Conservation (phyloP, 2,329 filamentous ascomycete species). For the Colletotrichum cuscutae region DNA sequence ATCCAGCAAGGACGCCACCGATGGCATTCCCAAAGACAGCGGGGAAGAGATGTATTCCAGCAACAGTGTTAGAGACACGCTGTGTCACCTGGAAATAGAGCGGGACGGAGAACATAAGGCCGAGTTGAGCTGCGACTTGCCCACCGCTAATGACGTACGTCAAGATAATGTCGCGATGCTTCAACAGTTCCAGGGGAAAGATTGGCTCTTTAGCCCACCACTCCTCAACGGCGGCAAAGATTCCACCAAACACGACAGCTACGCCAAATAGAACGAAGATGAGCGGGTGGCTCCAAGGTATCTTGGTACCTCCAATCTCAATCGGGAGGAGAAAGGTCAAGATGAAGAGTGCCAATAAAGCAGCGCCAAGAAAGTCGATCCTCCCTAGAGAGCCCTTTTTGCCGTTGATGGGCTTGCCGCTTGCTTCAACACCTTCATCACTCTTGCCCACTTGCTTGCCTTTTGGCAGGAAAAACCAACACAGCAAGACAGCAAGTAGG, state of each 20-base stretch:
- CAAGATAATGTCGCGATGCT: slow-evolving; percentile 61
- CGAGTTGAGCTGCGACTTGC: slow-evolving; percentile 65
- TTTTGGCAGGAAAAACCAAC: slow-evolving; percentile 62
- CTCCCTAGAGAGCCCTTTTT: slow-evolving; percentile 45
- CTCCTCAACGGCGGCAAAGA: slow-evolving; percentile 24
- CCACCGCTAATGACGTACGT: slow-evolving; percentile 62
- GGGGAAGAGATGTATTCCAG: slow-evolving; percentile 71
- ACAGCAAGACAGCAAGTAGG: slow-evolving; percentile 61
- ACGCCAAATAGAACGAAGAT: slow-evolving; percentile 52
- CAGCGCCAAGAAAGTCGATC: slow-evolving; percentile 68
- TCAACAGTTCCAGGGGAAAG: slow-evolving; percentile 66
- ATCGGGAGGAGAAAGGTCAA: slow-evolving; percentile 66
- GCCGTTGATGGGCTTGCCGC: background rate
- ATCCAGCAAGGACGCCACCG: slow-evolving; percentile 70
- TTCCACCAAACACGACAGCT: slow-evolving; percentile 16
- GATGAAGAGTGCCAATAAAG: slow-evolving; percentile 66
- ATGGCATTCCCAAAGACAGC: slow-evolving; percentile 74
- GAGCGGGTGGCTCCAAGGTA: slow-evolving; percentile 63
- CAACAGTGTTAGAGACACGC: slow-evolving; percentile 65
- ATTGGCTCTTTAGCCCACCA: slow-evolving; percentile 63
- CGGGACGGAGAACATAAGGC: slow-evolving; percentile 70
- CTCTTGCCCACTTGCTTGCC: background rate
- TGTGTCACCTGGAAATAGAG: slow-evolving; percentile 76
- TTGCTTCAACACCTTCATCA: background rate
- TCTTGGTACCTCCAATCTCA: slow-evolving; percentile 65